These are phyloP conservation scores for Daldinia loculata DNA, from an alignment of 495 filamentous ascomycete species.

Conservation along the genomic window DNA sequence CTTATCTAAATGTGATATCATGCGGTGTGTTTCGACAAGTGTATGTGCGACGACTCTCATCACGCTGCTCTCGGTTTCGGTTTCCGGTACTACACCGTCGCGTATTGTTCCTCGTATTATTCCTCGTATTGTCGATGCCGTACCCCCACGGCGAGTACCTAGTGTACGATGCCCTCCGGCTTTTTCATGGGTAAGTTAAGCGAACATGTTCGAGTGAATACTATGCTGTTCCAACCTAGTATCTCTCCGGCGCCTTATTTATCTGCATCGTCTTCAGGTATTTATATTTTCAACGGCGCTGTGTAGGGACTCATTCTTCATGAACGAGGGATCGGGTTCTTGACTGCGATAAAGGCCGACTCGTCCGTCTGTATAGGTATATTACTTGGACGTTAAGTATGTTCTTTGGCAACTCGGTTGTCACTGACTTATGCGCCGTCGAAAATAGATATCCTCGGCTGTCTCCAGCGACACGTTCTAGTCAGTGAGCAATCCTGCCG, in stretches of 20 bases:
- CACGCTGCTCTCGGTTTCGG: constrained; percentile 5
- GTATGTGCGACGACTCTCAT: background rate
- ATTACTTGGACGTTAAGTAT: no score
- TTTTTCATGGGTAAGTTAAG: background rate
- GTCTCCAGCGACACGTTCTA: background rate
- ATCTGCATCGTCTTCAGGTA: background rate
- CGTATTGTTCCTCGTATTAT: constrained; percentile 12
- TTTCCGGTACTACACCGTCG: background rate
- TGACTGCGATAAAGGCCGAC: background rate
- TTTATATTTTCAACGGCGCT: background rate
- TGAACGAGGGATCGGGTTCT: background rate
- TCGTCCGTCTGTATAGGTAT: no score
- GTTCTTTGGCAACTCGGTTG: background rate
- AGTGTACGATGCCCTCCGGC: background rate
- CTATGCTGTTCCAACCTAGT: background rate
- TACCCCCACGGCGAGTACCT: background rate
- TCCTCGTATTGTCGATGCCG: constrained; percentile 1
- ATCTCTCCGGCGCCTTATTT: background rate
- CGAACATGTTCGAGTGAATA: background rate
- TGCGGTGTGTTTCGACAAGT: constrained; percentile 34
- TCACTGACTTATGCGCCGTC: background rate
- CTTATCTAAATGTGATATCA: constrained; percentile 4
- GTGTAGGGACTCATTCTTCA: background rate
- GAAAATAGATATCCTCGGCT: background rate
- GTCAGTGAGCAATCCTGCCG: background rate